A percentile compares a stretch with the other conserved stretches of the same genome.
Conservation (phyloP, 2,329 filamentous ascomycete species). For the Epichloe brachyelytri region DNA sequence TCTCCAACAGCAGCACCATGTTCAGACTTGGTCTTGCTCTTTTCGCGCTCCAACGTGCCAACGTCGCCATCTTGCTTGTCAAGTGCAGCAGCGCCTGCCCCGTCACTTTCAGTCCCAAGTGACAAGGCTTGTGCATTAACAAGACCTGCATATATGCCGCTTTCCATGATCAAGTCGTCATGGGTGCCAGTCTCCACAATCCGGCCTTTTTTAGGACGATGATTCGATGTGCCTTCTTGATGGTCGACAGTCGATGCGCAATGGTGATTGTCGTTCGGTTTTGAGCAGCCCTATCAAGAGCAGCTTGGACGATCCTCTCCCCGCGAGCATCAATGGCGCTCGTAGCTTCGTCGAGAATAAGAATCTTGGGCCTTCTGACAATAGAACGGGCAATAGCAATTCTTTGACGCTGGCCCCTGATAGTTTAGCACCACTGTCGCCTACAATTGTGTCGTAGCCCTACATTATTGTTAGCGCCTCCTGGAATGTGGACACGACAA, state of each 20-base stretch:
- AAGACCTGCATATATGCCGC: no score
- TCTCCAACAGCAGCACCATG: constrained; percentile 16
- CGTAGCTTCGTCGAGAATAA: constrained; percentile 69
- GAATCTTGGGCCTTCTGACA: constrained; percentile 36
- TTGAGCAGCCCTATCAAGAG: constrained; percentile 47
- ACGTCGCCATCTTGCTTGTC: no score
- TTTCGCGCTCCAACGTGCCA: no score
- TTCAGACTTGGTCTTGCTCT: no score
- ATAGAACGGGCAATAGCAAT: constrained; percentile 63
- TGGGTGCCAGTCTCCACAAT: no score
- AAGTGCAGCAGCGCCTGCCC: no score
- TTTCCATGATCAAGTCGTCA: no score
- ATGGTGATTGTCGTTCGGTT: constrained; percentile 61
- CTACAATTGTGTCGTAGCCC: constrained; percentile 62
- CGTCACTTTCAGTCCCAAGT: no score
- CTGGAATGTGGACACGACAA: no score
- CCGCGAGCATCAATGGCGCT: constrained; percentile 46
- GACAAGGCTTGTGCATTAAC: no score
- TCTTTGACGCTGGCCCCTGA: constrained; percentile 77
- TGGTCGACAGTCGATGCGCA: constrained; percentile 46
- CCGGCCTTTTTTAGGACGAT: no score
- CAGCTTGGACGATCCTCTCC: constrained; percentile 49
- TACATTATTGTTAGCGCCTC: constrained; percentile 27
- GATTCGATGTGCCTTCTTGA: no score
- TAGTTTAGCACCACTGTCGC: constrained; percentile 64